Percentiles rank a stretch among this genome's conserved stretches.
Conservation (phyloP, 129 eudicot species). For the Saussurea involucrata region DNA sequence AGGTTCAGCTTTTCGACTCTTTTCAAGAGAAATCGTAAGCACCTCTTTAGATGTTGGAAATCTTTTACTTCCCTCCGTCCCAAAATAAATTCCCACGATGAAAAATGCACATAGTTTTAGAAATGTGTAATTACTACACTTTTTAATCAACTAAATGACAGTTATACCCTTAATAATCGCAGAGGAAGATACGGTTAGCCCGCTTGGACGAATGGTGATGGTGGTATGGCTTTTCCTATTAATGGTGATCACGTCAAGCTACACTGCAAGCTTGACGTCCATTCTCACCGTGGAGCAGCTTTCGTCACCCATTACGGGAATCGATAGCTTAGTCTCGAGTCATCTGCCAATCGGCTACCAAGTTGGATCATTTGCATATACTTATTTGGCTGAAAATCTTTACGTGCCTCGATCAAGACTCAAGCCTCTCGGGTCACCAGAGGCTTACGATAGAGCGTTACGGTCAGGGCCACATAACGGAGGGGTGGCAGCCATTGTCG, state of each 20-base stretch:
- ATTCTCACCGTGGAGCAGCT: slow-evolving; percentile 75
- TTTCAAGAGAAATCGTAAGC: slow-evolving; percentile 67
- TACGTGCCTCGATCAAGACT: slow-evolving; percentile 47
- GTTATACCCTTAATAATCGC: slow-evolving; percentile 10
- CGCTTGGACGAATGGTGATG: slow-evolving; percentile 69
- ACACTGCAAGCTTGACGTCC: slow-evolving; percentile 82
- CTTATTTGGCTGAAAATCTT: slow-evolving; percentile 55
- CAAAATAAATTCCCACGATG: background rate
- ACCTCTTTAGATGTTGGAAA: background rate
- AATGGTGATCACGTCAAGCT: slow-evolving; percentile 69
- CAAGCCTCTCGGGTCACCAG: slow-evolving; percentile 46
- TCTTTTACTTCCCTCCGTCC: background rate
- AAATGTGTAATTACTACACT: background rate
- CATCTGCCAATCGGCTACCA: slow-evolving; percentile 67
- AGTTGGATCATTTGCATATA: slow-evolving; percentile 63
- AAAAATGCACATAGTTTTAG: background rate
- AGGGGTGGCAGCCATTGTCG: slow-evolving; percentile 74
- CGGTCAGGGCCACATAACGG: slow-evolving; percentile 47
- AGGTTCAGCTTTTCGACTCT: slow-evolving; percentile 85
- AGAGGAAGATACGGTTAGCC: slow-evolving; percentile 71
- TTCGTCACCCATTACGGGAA: slow-evolving; percentile 65
- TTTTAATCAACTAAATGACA: background rate
- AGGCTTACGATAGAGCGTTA: slow-evolving; percentile 53
- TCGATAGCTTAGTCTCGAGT: slow-evolving; percentile 52
- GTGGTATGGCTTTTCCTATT: slow-evolving; percentile 71